Evolutionary conservation across 2,329 filamentous ascomycete genomes (phyloP).

Genomic region (Cadophora sp.): DNA sequence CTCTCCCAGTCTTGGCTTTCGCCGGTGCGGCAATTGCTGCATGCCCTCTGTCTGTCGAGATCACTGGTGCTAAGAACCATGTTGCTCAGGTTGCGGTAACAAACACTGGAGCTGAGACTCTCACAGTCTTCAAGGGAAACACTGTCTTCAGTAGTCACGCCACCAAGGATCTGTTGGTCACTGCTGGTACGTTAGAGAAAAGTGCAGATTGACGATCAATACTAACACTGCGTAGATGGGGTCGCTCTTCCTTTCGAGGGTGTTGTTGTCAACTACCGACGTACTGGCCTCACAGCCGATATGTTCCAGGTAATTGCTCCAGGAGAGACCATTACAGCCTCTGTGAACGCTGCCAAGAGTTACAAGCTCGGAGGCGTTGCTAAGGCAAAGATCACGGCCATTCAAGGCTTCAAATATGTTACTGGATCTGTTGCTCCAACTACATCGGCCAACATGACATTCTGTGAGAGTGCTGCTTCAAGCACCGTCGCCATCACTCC

Average conservation of each 20-base stretch:
- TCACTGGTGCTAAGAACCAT: constrained; percentile 30
- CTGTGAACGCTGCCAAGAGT: constrained; percentile 36
- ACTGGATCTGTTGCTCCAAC: constrained; percentile 29
- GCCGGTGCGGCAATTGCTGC: constrained; percentile 35
- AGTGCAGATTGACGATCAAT: background rate
- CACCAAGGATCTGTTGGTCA: constrained; percentile 34
- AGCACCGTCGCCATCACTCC: constrained; percentile 33
- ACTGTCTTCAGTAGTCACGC: constrained; percentile 35
- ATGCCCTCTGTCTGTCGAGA: constrained; percentile 37
- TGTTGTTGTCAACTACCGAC: constrained; percentile 37
- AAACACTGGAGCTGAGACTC: constrained; percentile 33
- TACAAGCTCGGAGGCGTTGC: constrained; percentile 34
- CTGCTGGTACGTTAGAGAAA: constrained; percentile 27
- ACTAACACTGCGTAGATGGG: constrained; percentile 28
- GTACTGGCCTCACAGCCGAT: constrained; percentile 24
- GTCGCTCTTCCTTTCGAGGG: constrained; percentile 35
- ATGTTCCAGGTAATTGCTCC: constrained; percentile 35
- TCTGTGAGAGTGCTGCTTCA: constrained; percentile 30
- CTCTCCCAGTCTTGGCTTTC: constrained; percentile 32
- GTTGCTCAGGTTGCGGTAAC: constrained; percentile 35
- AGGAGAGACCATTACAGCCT: constrained; percentile 33
- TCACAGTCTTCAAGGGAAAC: constrained; percentile 39
- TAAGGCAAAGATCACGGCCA: constrained; percentile 32
- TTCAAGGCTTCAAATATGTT: constrained; percentile 38
- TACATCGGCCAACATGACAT: constrained; percentile 17